These are phyloP conservation scores for Aspergillus ibericus DNA, from an alignment of 2,329 filamentous ascomycete species.

Conservation along the genomic window DNA sequence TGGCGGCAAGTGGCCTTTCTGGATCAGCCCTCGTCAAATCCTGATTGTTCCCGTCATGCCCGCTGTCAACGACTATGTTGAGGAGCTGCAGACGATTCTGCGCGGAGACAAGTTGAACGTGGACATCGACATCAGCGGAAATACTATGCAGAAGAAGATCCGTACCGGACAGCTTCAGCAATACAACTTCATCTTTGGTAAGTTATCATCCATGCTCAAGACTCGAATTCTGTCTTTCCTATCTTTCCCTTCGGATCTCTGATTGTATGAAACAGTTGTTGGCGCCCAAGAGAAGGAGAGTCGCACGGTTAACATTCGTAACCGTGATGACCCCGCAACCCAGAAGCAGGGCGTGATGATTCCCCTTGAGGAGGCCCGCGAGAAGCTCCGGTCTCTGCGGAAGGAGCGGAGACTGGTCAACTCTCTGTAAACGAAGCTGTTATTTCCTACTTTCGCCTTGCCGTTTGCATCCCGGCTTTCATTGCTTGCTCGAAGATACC, in stretches of 20 bases:
- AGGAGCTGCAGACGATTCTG: slow-evolving; percentile 49
- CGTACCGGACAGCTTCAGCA: slow-evolving; percentile 49
- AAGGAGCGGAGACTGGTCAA: slow-evolving; percentile 49
- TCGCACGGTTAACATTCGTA: slow-evolving; percentile 63
- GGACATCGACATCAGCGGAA: slow-evolving; percentile 50
- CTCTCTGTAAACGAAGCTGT: slow-evolving; percentile 30
- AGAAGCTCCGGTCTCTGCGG: slow-evolving; percentile 51
- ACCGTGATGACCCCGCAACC: slow-evolving; percentile 62
- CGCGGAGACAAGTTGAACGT: slow-evolving; percentile 48
- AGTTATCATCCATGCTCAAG: slow-evolving; percentile 15
- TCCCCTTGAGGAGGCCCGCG: slow-evolving; percentile 59
- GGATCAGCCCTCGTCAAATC: slow-evolving; percentile 53
- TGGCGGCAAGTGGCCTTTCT: slow-evolving; percentile 55
- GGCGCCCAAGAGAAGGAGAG: slow-evolving; percentile 62
- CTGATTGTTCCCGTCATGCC: slow-evolving; percentile 54
- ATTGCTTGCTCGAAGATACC: background rate
- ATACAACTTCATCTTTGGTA: slow-evolving; percentile 55
- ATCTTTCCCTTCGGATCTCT: slow-evolving; percentile 9
- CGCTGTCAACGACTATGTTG: slow-evolving; percentile 49
- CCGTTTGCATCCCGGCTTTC: background rate
- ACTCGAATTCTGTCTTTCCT: background rate
- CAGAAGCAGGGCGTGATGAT: slow-evolving; percentile 64
- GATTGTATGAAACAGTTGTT: slow-evolving; percentile 49
- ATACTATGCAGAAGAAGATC: slow-evolving; percentile 55
- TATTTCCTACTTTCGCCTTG: background rate